Conservation (phyloP, 2,329 filamentous ascomycete genomes). For the Myotisia sp. region DNA sequence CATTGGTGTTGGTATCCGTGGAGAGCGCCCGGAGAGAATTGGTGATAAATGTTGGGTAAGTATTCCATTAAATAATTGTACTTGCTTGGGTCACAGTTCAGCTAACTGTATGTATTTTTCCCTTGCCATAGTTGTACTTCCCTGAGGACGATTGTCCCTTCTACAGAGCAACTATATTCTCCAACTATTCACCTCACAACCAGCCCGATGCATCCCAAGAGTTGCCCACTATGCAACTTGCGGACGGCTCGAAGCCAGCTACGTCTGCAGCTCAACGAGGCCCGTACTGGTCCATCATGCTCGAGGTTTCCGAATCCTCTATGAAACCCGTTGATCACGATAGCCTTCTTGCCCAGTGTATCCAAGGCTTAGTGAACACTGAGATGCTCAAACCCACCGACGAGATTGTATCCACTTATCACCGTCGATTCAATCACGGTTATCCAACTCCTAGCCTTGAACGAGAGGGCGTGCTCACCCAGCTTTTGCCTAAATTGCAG, state of each 20-base stretch:
- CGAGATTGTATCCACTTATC: constrained; percentile 95
- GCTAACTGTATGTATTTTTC: neutral
- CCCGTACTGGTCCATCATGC: constrained; percentile 99
- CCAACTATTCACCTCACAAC: constrained; percentile 99
- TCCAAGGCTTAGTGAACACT: constrained; percentile 94
- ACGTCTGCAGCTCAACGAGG: constrained; percentile 58
- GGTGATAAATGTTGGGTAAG: constrained; percentile 97
- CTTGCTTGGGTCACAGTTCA: neutral
- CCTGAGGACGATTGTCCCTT: constrained; percentile 97
- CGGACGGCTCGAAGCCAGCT: constrained; percentile 66
- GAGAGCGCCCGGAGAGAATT: constrained; percentile 81
- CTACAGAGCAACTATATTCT: constrained; percentile 99
- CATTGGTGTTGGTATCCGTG: constrained; percentile 87
- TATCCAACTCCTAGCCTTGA: constrained; percentile 93
- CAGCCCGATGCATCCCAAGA: constrained; percentile 72
- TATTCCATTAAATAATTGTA: constrained; percentile 6
- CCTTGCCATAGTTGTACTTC: constrained; percentile 63
- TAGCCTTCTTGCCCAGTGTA: constrained; percentile 76
- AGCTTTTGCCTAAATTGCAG: constrained; percentile 86
- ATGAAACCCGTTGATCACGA: constrained; percentile 86
- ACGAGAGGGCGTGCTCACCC: constrained; percentile 83
- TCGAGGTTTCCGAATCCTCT: constrained; percentile 89
- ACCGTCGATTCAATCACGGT: constrained; percentile 94
- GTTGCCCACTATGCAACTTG: constrained; percentile 73
- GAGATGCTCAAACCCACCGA: constrained; percentile 84